Evolutionary conservation across 1,284 basidiomycete genomes (phyloP), one percentile per base, ranked within the genome.

Genomic region (Ustilago xerochloae): DNA sequence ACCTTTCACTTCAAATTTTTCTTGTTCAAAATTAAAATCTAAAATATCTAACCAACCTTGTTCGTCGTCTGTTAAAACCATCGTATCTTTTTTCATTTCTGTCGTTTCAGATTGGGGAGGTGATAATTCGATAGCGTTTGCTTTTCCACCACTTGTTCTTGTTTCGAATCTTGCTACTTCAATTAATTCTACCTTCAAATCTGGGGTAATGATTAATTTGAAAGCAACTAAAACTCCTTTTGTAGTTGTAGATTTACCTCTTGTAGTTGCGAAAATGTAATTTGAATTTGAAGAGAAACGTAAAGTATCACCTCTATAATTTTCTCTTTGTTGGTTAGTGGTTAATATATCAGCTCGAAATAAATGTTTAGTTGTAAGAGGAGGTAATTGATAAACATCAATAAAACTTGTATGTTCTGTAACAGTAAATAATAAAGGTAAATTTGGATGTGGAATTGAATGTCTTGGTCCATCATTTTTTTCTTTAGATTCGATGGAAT

Each of bases 61-160:
- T 39, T 75, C 63, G 56, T 82, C 81, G 53, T 81, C 81, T 0
- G 81, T 83, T 3, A 82, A 51, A 4, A 83, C 70, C 20, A 78
- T 39, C 13, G 45, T 36, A 32, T 60, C 60, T 6, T 7, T 8
- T 39, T 74, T 58, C 43, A 78, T 78, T 58, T 47, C 38, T 26
- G 28, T 10, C 43, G 78, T 78, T 58, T 47, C 38, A n/a, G 28
- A 8, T 16, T 18, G 3, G 8, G 18, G 15, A 6, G 22, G 26
- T 18, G 75, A 63, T 26, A 76, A 63, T 41, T 83, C 81, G 52
- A 81, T 80, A 0, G 81, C 81, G 49, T 83, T 83, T 15, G 81
- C 81, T 53, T 83, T 83, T 1, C 81, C 81, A 15, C 81, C 81
- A 35, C 63, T 66, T 1, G 70, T 83, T 7, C 75, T 63, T 2